Evolutionary conservation across 164 flowering plant species (phyloP), one percentile per base, ranked within the genome.

Genomic region (Dillenia turbinata): DNA sequence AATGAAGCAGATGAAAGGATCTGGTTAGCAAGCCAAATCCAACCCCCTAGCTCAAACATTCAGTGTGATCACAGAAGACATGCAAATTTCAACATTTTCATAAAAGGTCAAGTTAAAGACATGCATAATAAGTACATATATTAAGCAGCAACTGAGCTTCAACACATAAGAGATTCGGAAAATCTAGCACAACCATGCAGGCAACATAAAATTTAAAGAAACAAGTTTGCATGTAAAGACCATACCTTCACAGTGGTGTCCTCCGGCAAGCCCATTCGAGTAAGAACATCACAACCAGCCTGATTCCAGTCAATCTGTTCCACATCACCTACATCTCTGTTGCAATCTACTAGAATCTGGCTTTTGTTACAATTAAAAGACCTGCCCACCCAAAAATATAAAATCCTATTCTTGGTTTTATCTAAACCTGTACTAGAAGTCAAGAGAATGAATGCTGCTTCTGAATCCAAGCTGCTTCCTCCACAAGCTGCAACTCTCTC

Each of bases 331-430:
- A 61, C 33, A 44, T 46, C 64, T 40, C 52, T 70, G 48, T 51
- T 61, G 58, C 66, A 59, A 54, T 57, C 65, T 47, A 60, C 55
- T 16, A 43, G 71, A 71, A 44, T 60, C 60, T 9, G 49, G 44
- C 59, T 59, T 54, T 52, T 58, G 40, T 63, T 72, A 52, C 26
- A 40, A 47, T 44, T 56, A 59, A 85, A 79, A 57, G 73, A 78
- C 24, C 66, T 84, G 68, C 94, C 94, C 53, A 88, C 49, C 94
- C 94, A 85, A 68, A 88, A 56, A 64, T 84, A 79, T 13, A 84
- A 44, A 67, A 66, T 57, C 62, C 65, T 66, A 62, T 50, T 69
- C 52, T 65, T 71, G 48, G 12, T 49, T 16, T 72, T 58, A 15
- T 66, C 72, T 62, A 54, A 22, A 56, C 57, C 57, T 62, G 62